These are phyloP conservation scores for Ustilago xerochloae DNA, from an alignment of 1,284 basidiomycete species.

Conservation along the genomic window DNA sequence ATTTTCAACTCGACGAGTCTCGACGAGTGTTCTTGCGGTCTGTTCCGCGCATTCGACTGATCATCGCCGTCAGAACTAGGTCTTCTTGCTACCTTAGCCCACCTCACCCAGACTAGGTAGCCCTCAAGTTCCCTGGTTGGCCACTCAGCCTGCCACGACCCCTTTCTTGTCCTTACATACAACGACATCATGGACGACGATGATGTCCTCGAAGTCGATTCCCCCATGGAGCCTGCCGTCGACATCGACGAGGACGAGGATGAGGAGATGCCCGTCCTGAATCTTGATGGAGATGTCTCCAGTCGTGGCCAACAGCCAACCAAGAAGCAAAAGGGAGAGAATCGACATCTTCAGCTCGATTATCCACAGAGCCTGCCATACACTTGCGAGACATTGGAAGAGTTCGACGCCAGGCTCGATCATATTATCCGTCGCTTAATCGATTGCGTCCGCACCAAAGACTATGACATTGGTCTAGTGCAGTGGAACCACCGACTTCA, in stretches of 20 bases:
- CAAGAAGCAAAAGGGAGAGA: conserved; percentile 38
- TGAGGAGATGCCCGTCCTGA: conserved; percentile 40
- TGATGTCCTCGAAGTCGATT: conserved; percentile 53
- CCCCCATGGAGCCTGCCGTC: conserved; percentile 55
- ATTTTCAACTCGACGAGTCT: background rate
- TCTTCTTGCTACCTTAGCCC: background rate
- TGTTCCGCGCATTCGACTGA: too few relatives aligned
- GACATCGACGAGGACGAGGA: conserved; percentile 53
- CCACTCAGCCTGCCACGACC: background rate
- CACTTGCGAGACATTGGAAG: conserved; percentile 79
- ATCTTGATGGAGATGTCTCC: conserved; percentile 26
- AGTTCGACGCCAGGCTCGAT: conserved; percentile 84
- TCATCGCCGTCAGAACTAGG: background rate
- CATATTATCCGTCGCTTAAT: conserved; percentile 79
- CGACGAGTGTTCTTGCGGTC: background rate
- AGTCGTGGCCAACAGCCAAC: conserved; percentile 14
- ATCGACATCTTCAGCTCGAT: conserved; percentile 55
- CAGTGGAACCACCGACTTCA: conserved; percentile 72
- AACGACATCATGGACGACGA: conserved; percentile 54
- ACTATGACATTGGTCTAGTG: conserved; percentile 71
- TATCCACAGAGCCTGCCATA: conserved; percentile 76
- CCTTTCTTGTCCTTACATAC: background rate
- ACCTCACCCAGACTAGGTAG: background rate
- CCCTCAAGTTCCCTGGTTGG: background rate
- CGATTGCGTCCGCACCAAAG: conserved; percentile 82